phyloP scores from a whole-genome alignment of 179 eudicot genomes.

The Silene coronaria region DNA sequence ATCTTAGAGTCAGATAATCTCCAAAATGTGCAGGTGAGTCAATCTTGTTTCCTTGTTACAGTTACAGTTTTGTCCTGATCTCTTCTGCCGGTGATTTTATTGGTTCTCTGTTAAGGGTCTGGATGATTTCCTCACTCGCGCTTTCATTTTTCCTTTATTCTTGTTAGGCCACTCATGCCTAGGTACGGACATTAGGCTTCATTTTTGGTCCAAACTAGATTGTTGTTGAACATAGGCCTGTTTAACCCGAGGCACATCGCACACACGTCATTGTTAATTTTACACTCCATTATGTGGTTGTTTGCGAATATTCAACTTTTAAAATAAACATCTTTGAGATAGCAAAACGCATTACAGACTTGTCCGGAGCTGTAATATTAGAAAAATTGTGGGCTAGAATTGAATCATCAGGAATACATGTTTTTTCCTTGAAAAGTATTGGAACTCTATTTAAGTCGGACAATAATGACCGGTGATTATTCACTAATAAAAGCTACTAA shows the following conservation, averaged over 20 bases:
- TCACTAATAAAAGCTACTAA: background rate
- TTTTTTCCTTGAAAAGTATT: background rate
- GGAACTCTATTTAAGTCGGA: background rate
- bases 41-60: background rate
- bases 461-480: background rate
- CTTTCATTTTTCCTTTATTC: background rate
- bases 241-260: background rate
- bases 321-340: background rate
- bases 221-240: background rate
- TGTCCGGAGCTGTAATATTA: background rate
- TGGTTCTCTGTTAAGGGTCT: background rate
- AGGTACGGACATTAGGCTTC: background rate
- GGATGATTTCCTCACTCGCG: background rate
- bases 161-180: background rate
- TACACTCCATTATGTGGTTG: no score
- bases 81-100: background rate
- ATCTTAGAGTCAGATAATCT: conserved; percentile 69
- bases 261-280: background rate
- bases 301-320: background rate
- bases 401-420: background rate
- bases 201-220: background rate
- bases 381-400: background rate
- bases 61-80: background rate
- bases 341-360: background rate
- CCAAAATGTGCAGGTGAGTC: conserved; percentile 79